phyloP scores from a whole-genome alignment of 1,284 basidiomycete species.

The Rhodotorula sp. region DNA sequence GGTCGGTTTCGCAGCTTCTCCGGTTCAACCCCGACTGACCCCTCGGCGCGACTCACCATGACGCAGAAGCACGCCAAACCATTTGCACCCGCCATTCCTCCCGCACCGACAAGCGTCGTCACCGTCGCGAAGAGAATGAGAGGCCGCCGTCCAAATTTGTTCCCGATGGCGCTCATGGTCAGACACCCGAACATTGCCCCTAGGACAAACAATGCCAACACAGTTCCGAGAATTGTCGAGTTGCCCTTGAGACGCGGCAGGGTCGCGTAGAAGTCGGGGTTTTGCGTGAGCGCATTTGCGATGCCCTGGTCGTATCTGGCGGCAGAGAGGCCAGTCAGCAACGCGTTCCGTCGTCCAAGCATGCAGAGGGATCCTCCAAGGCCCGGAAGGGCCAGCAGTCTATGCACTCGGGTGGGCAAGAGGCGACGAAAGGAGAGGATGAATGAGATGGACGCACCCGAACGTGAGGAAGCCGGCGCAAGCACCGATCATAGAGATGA shows the following conservation, averaged over 20 bases:
- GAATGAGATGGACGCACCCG: background rate
- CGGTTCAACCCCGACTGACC: too few relatives aligned
- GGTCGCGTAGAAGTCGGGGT: slow-evolving; percentile 7
- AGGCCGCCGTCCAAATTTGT: slow-evolving; percentile 33
- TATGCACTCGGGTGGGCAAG: background rate
- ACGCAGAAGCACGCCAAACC: slow-evolving; percentile 39
- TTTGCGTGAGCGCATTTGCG: slow-evolving; percentile 17
- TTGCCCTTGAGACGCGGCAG: background rate
- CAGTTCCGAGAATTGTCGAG: slow-evolving; percentile 31
- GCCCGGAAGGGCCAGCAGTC: background rate
- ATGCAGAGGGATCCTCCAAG: slow-evolving; percentile 1
- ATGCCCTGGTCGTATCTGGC: slow-evolving; percentile 25
- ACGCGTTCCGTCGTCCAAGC: background rate
- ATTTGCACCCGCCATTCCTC: slow-evolving; percentile 37
- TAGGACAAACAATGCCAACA: slow-evolving; percentile 35
- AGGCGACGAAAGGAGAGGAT: background rate
- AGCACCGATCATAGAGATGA: slow-evolving; percentile 22
- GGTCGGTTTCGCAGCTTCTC: too few relatives aligned
- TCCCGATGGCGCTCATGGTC: slow-evolving; percentile 35
- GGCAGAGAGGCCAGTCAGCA: background rate
- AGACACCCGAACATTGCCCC: slow-evolving; percentile 38
- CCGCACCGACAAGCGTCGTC: slow-evolving; percentile 32
- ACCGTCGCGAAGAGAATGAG: slow-evolving; percentile 31
- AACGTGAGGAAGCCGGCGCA: slow-evolving; percentile 26
- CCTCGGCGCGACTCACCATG: too few relatives aligned